A percentile compares a stretch with the other conserved stretches of the same genome.
phyloP scores from a whole-genome alignment of 1,284 basidiomycete species.

The Sporisorium iseilematis-ciliati region DNA sequence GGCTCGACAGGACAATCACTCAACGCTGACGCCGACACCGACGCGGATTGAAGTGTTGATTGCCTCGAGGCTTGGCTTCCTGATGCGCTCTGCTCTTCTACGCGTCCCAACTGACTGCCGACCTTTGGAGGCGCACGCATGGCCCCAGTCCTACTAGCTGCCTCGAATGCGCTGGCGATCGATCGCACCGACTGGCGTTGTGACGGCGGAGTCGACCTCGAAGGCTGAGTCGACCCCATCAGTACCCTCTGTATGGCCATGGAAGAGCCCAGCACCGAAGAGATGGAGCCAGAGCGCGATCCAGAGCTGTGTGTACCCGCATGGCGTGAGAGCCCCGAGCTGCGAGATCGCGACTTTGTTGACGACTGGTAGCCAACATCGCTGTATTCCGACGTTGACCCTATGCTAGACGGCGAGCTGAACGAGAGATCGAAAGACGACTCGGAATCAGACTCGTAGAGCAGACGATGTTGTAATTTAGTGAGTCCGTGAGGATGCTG shows the following conservation, averaged over 20 bases:
- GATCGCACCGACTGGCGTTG: constrained; percentile 33
- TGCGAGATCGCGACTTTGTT: constrained; percentile 23
- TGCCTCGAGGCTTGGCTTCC: neutral
- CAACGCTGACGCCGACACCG: neutral
- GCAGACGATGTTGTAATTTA: constrained; percentile 49
- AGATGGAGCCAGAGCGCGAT: constrained; percentile 35
- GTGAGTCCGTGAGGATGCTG: constrained; percentile 40
- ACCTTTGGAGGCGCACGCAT: constrained; percentile 2
- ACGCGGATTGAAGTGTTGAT: neutral
- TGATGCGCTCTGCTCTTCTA: constrained; percentile 15
- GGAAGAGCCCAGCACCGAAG: constrained; percentile 32
- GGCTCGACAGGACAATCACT: neutral
- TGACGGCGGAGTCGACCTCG: constrained; percentile 2
- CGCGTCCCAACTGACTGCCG: constrained; percentile 16
- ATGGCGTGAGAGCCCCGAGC: constrained; percentile 12
- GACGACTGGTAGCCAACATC: constrained; percentile 25
- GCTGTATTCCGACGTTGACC: constrained; percentile 41
- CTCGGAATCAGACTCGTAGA: constrained; percentile 52
- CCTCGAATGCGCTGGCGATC: constrained; percentile 32
- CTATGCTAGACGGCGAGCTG: constrained; percentile 41
- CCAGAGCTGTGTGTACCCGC: constrained; percentile 11
- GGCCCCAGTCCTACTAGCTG: constrained; percentile 3
- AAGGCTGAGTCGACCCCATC: constrained; percentile 19
- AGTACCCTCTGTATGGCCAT: constrained; percentile 41
- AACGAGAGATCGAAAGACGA: constrained; percentile 37